phyloP scores from a whole-genome alignment of 352 stramenopile species.

The Pythium phragmiticola region DNA sequence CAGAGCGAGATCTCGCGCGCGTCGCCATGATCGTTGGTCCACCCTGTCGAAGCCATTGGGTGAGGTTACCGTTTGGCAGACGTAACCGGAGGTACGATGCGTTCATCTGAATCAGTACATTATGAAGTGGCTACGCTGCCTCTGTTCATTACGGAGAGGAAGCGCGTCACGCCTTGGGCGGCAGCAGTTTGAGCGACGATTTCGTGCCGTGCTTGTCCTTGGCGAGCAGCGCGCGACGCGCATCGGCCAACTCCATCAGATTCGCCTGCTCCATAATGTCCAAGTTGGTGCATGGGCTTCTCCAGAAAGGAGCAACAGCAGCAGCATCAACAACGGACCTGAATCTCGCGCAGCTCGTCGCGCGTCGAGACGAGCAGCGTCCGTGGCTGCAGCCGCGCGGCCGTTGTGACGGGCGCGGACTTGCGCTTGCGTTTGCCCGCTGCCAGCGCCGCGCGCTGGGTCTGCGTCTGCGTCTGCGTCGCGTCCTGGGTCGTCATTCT shows the following conservation, averaged over 20 bases:
- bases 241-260: slow-evolving; percentile 36
- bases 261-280: slow-evolving; percentile 23
- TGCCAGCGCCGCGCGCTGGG: slow-evolving; percentile 9
- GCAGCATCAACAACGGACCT: slow-evolving; percentile 19
- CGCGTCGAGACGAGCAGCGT: slow-evolving; percentile 43
- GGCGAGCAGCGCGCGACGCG: slow-evolving; percentile 34
- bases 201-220: slow-evolving; percentile 27
- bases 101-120: no score
- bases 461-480: slow-evolving; percentile 13
- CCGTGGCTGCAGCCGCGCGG: slow-evolving; percentile 39
- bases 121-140: no score
- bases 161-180: slow-evolving; percentile 25
- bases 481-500: not conserved
- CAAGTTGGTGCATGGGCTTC: no score
- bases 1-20: slow-evolving; percentile 24
- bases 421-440: slow-evolving; percentile 33
- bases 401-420: slow-evolving; percentile 24
- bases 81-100: no score
- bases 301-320: no score
- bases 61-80: not conserved
- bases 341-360: slow-evolving; percentile 47
- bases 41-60: slow-evolving; percentile 1
- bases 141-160: no score
- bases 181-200: slow-evolving; percentile 35
- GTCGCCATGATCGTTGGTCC: not conserved